Conservation (phyloP, 371 early-diverging fungal genomes). For the Sporodiniella umbellata region DNA sequence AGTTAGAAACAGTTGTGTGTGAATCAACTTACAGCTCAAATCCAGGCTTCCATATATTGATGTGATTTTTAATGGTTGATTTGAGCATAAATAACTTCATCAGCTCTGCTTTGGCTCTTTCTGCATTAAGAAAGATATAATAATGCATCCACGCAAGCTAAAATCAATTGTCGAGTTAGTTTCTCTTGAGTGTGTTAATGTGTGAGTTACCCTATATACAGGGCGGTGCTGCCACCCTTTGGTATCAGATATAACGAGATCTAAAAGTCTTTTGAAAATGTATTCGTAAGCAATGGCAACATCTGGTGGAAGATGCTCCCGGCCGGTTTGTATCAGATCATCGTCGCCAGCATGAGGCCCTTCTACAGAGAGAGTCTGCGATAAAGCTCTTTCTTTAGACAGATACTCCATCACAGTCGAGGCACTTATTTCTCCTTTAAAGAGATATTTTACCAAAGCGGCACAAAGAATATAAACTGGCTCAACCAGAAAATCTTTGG, state of each 20-base stretch:
- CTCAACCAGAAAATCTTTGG: constrained; percentile 55
- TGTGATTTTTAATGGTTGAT: constrained; percentile 45
- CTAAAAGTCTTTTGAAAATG: constrained; percentile 43
- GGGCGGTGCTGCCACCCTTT: constrained; percentile 69
- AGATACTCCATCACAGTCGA: constrained; percentile 3
- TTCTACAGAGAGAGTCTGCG: not conserved
- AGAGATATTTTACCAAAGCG: constrained; percentile 52
- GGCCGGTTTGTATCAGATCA: not conserved
- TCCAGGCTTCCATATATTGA: constrained; percentile 67
- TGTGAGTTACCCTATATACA: constrained; percentile 63
- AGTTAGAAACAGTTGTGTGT: not conserved
- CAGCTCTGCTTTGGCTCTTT: constrained; percentile 58
- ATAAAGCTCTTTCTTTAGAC: not conserved
- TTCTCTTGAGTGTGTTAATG: no score
- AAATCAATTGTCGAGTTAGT: no score
- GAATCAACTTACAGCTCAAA: constrained; percentile 57
- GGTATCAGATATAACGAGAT: constrained; percentile 53
- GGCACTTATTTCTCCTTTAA: constrained; percentile 41
- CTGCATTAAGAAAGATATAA: constrained; percentile 48
- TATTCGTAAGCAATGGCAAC: constrained; percentile 35
- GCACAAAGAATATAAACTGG: constrained; percentile 58
- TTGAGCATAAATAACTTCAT: constrained; percentile 56
- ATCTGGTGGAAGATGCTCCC: constrained; percentile 10
- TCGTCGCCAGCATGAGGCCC: not conserved
- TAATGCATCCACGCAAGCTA: constrained; percentile 66